Percentiles rank a stretch among this genome's conserved stretches.
Conservation (phyloP, 768 basidiomycete species). For the Suillus spraguei region DNA sequence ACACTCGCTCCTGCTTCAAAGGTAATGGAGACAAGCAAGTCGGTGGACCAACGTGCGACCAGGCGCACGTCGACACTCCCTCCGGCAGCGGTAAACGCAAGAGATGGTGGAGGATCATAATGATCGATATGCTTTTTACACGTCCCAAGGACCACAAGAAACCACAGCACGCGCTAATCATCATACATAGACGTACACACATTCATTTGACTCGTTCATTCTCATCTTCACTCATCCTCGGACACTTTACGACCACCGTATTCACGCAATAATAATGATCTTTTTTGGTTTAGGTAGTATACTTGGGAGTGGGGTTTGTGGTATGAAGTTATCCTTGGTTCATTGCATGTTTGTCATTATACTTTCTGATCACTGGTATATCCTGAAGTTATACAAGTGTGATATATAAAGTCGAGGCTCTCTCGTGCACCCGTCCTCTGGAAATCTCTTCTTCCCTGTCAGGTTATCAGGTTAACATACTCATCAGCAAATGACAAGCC, state of each 20-base stretch:
- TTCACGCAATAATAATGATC: conserved; percentile 51
- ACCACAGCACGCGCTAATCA: not conserved
- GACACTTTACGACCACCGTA: conserved; percentile 38
- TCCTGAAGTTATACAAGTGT: not conserved
- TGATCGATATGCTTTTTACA: conserved; percentile 7
- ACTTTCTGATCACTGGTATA: not conserved
- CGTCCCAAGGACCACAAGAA: not conserved
- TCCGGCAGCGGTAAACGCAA: not conserved
- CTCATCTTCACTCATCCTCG: conserved; percentile 5
- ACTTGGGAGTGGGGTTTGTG: conserved; percentile 3
- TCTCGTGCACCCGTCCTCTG: too few relatives aligned
- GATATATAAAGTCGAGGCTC: too few relatives aligned
- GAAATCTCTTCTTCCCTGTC: not conserved
- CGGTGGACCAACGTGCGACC: conserved; percentile 10
- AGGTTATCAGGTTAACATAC: not conserved
- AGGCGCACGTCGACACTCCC: conserved; percentile 11
- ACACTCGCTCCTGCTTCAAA: conserved; percentile 29
- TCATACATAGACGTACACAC: conserved; percentile 11
- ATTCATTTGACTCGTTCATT: conserved; percentile 19
- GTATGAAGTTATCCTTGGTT: not conserved
- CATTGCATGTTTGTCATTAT: not conserved
- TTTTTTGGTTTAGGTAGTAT: conserved; percentile 31
- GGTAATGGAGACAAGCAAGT: conserved; percentile 7
- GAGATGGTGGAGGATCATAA: not conserved
- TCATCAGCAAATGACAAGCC: not conserved